Conservation (phyloP, 345 rosid genomes). For the Gossypium bickii region DNA sequence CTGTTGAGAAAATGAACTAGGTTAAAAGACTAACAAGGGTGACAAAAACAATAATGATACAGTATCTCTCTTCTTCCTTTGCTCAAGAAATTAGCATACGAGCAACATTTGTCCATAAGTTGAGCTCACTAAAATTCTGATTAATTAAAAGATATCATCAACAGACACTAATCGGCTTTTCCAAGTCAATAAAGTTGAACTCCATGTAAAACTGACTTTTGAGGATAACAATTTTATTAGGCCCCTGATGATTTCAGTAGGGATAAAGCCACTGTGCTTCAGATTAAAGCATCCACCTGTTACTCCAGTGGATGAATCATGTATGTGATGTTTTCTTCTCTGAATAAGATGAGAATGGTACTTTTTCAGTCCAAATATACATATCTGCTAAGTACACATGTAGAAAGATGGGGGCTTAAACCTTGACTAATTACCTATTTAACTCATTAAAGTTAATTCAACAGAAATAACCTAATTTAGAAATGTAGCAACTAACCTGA, state of each 20-base stretch:
- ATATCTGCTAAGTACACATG: neutral
- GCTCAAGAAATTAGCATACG: slow-evolving; percentile 1
- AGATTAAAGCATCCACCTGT: neutral
- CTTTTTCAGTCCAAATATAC: neutral
- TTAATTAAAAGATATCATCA: neutral
- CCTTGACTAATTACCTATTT: slow-evolving; percentile 1
- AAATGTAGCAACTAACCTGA: slow-evolving; percentile 53
- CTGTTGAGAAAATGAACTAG: slow-evolving; percentile 47
- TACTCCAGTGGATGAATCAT: neutral
- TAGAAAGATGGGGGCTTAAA: neutral
- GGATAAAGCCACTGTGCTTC: neutral
- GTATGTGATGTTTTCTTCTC: neutral
- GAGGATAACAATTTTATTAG: neutral
- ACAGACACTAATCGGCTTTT: neutral
- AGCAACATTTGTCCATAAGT: neutral
- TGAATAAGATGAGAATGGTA: neutral
- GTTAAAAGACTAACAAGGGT: slow-evolving; percentile 6
- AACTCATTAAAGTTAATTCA: neutral
- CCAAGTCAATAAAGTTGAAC: neutral
- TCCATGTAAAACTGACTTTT: neutral
- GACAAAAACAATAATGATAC: neutral
- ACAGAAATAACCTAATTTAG: neutral
- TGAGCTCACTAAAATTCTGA: neutral
- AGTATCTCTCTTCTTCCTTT: neutral
- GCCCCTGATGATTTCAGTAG: neutral